These are phyloP conservation scores for Ceratocystis eucalypticola DNA, from an alignment of 2,329 filamentous ascomycete genomes.

Conservation along the genomic window DNA sequence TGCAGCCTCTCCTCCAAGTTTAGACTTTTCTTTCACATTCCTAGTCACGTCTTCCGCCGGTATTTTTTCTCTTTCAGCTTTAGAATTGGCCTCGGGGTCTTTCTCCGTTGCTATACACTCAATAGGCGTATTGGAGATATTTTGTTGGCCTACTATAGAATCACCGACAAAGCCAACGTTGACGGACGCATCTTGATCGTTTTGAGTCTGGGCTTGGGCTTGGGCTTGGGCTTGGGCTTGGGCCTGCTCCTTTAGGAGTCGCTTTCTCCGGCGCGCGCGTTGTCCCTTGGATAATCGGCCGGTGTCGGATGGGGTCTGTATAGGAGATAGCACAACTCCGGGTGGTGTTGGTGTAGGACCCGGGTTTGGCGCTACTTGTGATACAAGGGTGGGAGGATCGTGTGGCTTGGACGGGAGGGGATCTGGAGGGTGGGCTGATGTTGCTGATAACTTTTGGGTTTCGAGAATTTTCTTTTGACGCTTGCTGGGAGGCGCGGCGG, in stretches of 20 bases:
- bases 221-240: neutral
- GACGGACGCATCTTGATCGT: neutral
- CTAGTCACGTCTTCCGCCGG: too few species aligned
- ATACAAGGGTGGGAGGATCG: too few species aligned
- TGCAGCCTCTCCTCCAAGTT: too few species aligned
- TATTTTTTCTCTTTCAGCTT: too few species aligned
- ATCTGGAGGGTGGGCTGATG: neutral
- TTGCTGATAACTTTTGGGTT: neutral
- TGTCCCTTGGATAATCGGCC: neutral
- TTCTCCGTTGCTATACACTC: neutral
- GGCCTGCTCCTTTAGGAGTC: neutral
- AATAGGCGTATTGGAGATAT: neutral
- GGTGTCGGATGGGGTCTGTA: neutral
- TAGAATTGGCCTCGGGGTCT: neutral
- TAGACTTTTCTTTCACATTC: too few species aligned
- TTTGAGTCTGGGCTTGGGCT: neutral
- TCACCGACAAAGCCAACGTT: neutral
- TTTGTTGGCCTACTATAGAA: neutral
- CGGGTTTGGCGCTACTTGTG: neutral
- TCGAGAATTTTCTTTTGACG: slow-evolving; percentile 11
- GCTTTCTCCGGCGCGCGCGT: neutral
- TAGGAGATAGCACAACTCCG: neutral
- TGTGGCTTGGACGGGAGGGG: neutral
- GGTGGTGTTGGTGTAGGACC: neutral
- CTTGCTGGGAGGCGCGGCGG: slow-evolving; percentile 4